Conservation (phyloP, 805 yeast genomes). For the Kuraishia ogatae region DNA sequence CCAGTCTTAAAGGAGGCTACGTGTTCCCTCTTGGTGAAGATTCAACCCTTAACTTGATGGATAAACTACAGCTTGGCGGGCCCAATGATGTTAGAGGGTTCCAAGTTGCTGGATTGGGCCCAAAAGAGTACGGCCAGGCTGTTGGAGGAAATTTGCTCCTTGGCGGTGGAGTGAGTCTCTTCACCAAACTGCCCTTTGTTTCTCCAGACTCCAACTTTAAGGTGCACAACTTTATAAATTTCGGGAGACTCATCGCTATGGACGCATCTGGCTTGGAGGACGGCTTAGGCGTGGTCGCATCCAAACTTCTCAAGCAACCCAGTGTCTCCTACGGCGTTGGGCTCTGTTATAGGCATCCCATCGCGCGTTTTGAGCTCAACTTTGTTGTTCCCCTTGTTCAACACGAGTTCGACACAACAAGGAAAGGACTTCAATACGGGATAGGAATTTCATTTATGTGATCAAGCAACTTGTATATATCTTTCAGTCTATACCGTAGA, state of each 20-base stretch:
- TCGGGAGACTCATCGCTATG: slow-evolving; percentile 31
- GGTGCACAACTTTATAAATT: slow-evolving; percentile 38
- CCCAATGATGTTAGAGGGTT: slow-evolving; percentile 51
- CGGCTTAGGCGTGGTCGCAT: not conserved
- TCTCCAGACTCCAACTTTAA: slow-evolving; percentile 36
- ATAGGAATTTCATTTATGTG: slow-evolving; percentile 51
- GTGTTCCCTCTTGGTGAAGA: slow-evolving; percentile 10
- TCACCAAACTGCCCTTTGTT: slow-evolving; percentile 33
- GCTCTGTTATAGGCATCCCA: slow-evolving; percentile 43
- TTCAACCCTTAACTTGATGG: slow-evolving; percentile 30
- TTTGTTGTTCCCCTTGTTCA: slow-evolving; percentile 40
- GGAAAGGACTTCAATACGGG: slow-evolving; percentile 53
- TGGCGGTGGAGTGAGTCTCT: slow-evolving; percentile 35
- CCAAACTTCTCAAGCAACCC: slow-evolving; percentile 2
- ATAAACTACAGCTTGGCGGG: slow-evolving; percentile 49
- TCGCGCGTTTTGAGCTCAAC: slow-evolving; percentile 50
- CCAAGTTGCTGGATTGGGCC: slow-evolving; percentile 43
- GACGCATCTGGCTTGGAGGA: not conserved
- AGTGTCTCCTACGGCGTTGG: slow-evolving; percentile 32
- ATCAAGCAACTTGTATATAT: not conserved
- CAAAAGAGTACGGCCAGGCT: slow-evolving; percentile 38
- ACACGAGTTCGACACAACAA: slow-evolving; percentile 33
- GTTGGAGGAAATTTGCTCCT: slow-evolving; percentile 45
- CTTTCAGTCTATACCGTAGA: too few species aligned
- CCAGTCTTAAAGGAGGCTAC: slow-evolving; percentile 18